Conservation (phyloP, 2,329 filamentous ascomycete genomes). For the Cladosporium sp. region DNA sequence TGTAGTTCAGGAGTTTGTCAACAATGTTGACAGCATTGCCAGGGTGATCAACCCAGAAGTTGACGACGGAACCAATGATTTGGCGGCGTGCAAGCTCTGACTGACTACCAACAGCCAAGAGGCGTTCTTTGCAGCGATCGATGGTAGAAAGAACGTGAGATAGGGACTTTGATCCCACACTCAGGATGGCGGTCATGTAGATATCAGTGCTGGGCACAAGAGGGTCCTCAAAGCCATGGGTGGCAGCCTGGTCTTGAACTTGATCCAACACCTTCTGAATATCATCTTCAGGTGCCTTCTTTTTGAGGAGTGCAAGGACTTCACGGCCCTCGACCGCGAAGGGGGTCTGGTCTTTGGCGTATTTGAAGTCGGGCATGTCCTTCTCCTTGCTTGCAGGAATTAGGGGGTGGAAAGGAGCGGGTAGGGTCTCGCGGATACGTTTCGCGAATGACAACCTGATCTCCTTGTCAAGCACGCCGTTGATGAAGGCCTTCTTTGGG, state of each 20-base stretch:
- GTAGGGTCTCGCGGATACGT: slow-evolving; percentile 89
- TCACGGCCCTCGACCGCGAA: slow-evolving; percentile 83
- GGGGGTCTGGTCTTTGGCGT: slow-evolving; percentile 67
- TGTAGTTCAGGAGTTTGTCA: slow-evolving; percentile 96
- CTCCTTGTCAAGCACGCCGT: slow-evolving; percentile 89
- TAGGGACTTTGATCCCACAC: slow-evolving; percentile 88
- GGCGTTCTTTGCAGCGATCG: slow-evolving; percentile 85
- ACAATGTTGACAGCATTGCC: slow-evolving; percentile 89
- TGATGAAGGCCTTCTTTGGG: slow-evolving; percentile 89
- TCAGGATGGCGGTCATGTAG: slow-evolving; percentile 90
- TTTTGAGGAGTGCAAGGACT: slow-evolving; percentile 71
- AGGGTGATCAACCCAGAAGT: slow-evolving; percentile 90
- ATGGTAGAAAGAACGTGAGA: slow-evolving; percentile 95
- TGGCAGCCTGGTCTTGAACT: slow-evolving; percentile 74
- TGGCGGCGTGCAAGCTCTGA: slow-evolving; percentile 76
- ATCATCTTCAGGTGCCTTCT: slow-evolving; percentile 80
- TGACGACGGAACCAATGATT: slow-evolving; percentile 84
- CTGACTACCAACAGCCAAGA: slow-evolving; percentile 71
- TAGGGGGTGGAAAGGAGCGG: slow-evolving; percentile 73
- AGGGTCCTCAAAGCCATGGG: slow-evolving; percentile 66
- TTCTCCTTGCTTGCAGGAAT: slow-evolving; percentile 87
- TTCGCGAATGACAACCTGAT: slow-evolving; percentile 94
- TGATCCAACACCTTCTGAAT: slow-evolving; percentile 75
- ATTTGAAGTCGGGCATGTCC: slow-evolving; percentile 96
- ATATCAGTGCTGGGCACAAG: slow-evolving; percentile 86